Evolutionary conservation across 768 basidiomycete species (phyloP).

Genomic region (Russula foetens): DNA sequence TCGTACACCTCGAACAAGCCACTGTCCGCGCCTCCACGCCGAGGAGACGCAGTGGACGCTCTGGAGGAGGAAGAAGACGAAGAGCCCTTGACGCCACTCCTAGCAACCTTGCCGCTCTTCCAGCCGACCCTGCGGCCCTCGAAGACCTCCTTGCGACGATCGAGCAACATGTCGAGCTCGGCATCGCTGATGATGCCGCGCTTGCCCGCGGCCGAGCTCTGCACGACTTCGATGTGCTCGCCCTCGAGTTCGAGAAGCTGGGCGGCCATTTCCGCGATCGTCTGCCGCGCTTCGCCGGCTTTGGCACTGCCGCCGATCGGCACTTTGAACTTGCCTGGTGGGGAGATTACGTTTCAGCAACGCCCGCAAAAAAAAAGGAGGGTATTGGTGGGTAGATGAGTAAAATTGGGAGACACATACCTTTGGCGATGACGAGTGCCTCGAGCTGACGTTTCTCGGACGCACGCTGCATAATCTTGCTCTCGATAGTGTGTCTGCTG

Average conservation of each 20-base stretch:
- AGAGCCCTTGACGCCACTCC: too few species aligned
- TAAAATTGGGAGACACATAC: constrained; percentile 27
- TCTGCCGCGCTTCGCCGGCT: constrained; percentile 42
- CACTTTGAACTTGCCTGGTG: constrained; percentile 74
- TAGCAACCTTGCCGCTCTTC: constrained; percentile 43
- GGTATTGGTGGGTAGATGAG: neutral
- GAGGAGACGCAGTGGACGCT: neutral
- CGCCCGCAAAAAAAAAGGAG: neutral
- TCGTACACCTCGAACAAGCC: constrained; percentile 71
- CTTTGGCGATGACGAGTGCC: constrained; percentile 91
- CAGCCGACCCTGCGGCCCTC: constrained; percentile 63
- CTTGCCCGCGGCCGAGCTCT: constrained; percentile 60
- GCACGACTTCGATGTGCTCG: constrained; percentile 84
- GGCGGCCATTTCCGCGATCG: constrained; percentile 74
- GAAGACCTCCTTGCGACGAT: constrained; percentile 70
- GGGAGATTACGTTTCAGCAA: neutral
- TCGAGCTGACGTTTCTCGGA: constrained; percentile 85
- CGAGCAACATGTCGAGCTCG: constrained; percentile 74
- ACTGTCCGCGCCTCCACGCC: constrained; percentile 32
- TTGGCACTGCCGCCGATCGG: constrained; percentile 43
- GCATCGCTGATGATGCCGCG: constrained; percentile 70
- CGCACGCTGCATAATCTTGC: constrained; percentile 83
- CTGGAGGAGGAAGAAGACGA: too few species aligned
- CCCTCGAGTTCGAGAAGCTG: constrained; percentile 72
- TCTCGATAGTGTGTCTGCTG: constrained; percentile 84